Percentiles rank a stretch among this genome's conserved stretches.
Conservation (phyloP, 352 stramenopile species). For the Blastocystis sp. region DNA sequence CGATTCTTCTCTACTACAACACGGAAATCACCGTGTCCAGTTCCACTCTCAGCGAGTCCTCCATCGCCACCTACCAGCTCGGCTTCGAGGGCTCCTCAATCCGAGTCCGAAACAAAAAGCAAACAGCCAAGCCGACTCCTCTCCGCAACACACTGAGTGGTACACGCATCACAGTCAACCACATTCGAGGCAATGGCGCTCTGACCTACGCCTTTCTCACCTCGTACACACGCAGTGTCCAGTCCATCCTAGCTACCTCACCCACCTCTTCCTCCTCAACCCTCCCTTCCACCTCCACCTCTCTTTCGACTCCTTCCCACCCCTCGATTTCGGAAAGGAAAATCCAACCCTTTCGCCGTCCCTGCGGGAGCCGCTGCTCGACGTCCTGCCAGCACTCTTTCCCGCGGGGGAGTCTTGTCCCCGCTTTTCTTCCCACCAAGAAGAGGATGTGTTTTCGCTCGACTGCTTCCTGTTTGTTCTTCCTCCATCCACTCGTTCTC, state of each 20-base stretch:
- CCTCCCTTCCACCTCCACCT: constrained; percentile 36
- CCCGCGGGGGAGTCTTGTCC: too few species aligned
- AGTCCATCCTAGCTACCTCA: neutral
- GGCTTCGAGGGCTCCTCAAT: neutral
- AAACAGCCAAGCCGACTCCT: neutral
- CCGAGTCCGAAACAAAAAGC: neutral
- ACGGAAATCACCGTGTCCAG: constrained; percentile 21
- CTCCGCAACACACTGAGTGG: constrained; percentile 25
- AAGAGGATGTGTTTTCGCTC: constrained; percentile 9
- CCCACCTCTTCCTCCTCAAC: neutral
- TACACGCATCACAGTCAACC: constrained; percentile 4
- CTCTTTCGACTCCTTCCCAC: neutral
- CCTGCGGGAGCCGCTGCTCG: neutral
- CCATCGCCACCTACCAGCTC: constrained; percentile 19
- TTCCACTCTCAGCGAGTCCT: neutral
- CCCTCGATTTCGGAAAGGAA: neutral
- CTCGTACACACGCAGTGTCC: neutral
- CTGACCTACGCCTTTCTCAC: neutral
- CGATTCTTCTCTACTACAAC: constrained; percentile 56
- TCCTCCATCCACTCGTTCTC: neutral
- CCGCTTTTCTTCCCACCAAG: neutral
- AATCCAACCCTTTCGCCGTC: neutral
- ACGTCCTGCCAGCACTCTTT: neutral
- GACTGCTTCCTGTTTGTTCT: neutral
- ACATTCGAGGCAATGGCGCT: neutral